phyloP scores from a whole-genome alignment of 208 protist species.

The Wallacemonas collosoma region DNA sequence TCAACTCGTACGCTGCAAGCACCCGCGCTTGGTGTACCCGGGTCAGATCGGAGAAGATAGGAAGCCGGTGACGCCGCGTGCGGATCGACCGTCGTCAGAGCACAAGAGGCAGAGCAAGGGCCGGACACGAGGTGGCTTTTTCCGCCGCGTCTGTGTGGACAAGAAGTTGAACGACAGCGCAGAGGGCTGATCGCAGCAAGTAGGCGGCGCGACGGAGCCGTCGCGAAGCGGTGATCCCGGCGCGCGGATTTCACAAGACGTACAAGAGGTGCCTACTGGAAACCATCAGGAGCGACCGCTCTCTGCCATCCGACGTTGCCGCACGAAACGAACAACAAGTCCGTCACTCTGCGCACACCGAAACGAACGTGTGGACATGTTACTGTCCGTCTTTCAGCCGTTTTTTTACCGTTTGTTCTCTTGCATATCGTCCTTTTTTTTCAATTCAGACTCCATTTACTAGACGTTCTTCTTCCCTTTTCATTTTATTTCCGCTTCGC shows the following conservation, averaged over 20 bases:
- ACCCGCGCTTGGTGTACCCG: slow-evolving; percentile 9
- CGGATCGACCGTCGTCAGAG: not conserved
- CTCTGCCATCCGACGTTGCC: too few relatives aligned
- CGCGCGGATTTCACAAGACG: not conserved
- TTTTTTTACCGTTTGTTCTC: not conserved
- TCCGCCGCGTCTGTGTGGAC: not conserved
- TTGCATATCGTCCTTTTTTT: too few relatives aligned
- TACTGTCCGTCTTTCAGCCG: not conserved
- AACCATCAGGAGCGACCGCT: too few relatives aligned
- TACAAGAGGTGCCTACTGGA: not conserved
- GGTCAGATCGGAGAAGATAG: not conserved
- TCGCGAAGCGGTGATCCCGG: not conserved
- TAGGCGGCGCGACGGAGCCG: not conserved
- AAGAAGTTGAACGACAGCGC: slow-evolving; percentile 7
- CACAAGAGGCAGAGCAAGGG: not conserved
- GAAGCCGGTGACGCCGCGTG: not conserved
- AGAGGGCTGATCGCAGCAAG: not conserved
- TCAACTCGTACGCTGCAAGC: slow-evolving; percentile 11
- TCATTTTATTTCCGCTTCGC: too few relatives aligned
- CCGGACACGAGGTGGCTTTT: not conserved
- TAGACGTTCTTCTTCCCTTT: too few relatives aligned
- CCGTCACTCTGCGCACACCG: too few relatives aligned
- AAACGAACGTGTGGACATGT: too few relatives aligned
- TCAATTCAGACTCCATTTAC: too few relatives aligned
- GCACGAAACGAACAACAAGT: too few relatives aligned